Conservation (phyloP, 75 land plant species). For the Larix kaempferi region DNA sequence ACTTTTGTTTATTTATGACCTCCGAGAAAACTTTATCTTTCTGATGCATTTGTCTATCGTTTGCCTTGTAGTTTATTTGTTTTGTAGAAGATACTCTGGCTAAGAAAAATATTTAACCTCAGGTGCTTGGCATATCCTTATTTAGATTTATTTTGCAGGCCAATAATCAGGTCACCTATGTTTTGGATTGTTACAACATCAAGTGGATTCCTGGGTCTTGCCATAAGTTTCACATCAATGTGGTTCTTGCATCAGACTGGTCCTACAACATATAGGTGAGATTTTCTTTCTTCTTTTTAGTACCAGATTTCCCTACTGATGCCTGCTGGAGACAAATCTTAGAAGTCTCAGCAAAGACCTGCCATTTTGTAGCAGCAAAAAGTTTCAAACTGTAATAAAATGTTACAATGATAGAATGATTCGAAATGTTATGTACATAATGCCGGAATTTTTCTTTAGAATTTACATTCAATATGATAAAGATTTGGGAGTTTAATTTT, state of each 20-base stretch:
- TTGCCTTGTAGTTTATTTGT: background rate
- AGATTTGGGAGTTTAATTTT: too few species aligned
- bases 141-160: constrained; percentile 16
- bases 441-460: too few species aligned
- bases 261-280: constrained; percentile 90
- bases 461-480: too few species aligned
- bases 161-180: constrained; percentile 46
- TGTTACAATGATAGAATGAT: too few species aligned
- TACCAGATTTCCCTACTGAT: background rate
- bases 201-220: constrained; percentile 85
- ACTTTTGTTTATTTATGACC: background rate
- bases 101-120: background rate
- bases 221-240: constrained; percentile 95
- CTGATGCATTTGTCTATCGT: too few species aligned
- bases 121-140: background rate
- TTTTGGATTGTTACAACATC: constrained; percentile 81
- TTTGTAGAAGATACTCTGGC: background rate
- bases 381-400: too few species aligned
- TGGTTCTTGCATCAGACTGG: constrained; percentile 95
- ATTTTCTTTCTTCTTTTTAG: constrained; percentile 5
- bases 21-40: background rate
- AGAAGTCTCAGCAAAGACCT: background rate
- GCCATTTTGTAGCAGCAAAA: too few species aligned
- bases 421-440: too few species aligned
- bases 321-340: background rate